These are phyloP conservation scores for Globisporangium spiculum DNA, from an alignment of 352 stramenopile genomes.

Conservation along the genomic window DNA sequence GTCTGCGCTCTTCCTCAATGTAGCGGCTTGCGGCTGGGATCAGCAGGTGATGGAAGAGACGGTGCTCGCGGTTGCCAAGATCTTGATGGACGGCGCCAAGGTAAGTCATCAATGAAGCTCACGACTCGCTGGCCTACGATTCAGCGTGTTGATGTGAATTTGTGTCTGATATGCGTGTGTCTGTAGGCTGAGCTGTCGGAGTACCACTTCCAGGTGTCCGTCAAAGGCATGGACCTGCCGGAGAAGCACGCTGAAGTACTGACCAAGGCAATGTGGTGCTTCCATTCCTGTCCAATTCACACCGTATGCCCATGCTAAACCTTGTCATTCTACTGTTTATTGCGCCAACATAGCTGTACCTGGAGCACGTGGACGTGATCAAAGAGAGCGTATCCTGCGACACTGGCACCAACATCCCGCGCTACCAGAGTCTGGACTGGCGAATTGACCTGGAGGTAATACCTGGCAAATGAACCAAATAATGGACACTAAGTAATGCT, in stretches of 20 bases:
- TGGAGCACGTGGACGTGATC: slow-evolving; percentile 46
- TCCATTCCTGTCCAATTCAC: background rate
- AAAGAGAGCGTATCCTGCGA: slow-evolving; percentile 42
- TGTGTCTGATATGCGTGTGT: background rate
- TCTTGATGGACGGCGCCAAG: slow-evolving; percentile 72
- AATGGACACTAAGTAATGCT: background rate
- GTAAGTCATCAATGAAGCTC: slow-evolving; percentile 16
- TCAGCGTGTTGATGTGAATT: background rate
- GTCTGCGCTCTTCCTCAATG: background rate
- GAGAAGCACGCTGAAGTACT: slow-evolving; percentile 41
- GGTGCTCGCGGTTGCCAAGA: slow-evolving; percentile 64
- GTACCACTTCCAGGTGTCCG: slow-evolving; percentile 34
- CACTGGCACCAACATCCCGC: slow-evolving; percentile 38
- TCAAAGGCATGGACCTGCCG: slow-evolving; percentile 48
- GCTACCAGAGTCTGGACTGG: slow-evolving; percentile 71
- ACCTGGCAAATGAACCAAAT: background rate
- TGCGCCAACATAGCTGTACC: slow-evolving; percentile 38
- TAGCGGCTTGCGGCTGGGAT: slow-evolving; percentile 64
- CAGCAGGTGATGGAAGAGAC: slow-evolving; percentile 44
- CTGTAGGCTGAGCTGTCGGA: slow-evolving; percentile 43
- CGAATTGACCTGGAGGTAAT: slow-evolving; percentile 77
- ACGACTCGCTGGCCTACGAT: background rate
- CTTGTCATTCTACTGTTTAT: background rate
- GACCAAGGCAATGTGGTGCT: slow-evolving; percentile 28
- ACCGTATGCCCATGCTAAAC: background rate